Conservation (phyloP, 2,329 filamentous ascomycete species). For the Onygenales sp. region DNA sequence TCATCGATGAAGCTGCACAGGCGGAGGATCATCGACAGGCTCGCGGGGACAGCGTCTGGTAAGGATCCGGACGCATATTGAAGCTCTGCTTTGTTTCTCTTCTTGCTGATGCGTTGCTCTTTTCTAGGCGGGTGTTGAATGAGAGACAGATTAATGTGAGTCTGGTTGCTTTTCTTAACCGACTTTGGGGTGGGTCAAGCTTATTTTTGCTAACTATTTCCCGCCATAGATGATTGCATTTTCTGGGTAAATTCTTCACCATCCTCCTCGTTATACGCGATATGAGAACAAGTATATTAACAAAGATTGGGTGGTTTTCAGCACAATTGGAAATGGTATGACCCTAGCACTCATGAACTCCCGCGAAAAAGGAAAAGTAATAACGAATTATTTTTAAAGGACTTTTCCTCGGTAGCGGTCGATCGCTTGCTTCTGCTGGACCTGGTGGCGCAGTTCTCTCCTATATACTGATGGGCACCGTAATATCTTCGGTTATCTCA, state of each 20-base stretch:
- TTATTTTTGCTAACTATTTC: neutral
- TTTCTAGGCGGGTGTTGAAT: slow-evolving; percentile 28
- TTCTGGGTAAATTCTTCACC: slow-evolving; percentile 25
- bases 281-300: neutral
- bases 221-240: slow-evolving; percentile 34
- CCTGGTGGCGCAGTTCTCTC: slow-evolving; percentile 32
- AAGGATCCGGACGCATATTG: slow-evolving; percentile 1
- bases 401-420: slow-evolving; percentile 33
- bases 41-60: slow-evolving; percentile 13
- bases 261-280: neutral
- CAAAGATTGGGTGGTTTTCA: slow-evolving; percentile 10
- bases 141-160: slow-evolving; percentile 33
- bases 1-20: slow-evolving; percentile 10
- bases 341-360: neutral
- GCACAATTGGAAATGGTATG: slow-evolving; percentile 33
- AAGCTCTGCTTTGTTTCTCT: neutral
- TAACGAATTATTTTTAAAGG: slow-evolving; percentile 14
- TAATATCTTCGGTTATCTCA: slow-evolving; percentile 35
- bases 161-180: neutral
- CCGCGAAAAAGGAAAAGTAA: neutral
- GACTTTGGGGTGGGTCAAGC: neutral
- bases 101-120: slow-evolving; percentile 1
- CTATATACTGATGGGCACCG: slow-evolving; percentile 35
- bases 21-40: slow-evolving; percentile 8
- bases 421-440: slow-evolving; percentile 31